Percentiles rank a stretch among this genome's conserved stretches.
Conservation (phyloP, 345 rosid genomes). For the Lepidium didymum region DNA sequence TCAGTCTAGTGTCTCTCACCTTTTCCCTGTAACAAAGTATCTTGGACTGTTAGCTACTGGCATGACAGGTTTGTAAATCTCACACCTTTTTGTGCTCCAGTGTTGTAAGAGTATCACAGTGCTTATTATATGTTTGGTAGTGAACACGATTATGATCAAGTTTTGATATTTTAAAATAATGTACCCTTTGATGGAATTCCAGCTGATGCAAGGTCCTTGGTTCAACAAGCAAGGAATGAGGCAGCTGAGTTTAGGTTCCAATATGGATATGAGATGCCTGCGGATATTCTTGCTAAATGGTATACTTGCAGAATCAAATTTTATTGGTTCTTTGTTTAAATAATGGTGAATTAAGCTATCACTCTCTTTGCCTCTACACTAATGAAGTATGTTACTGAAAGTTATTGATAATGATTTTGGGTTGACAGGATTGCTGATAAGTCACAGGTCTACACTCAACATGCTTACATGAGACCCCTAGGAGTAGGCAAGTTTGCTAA, state of each 20-base stretch:
- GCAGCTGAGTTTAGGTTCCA: constrained; percentile 95
- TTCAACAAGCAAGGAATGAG: constrained; percentile 96
- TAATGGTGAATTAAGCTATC: neutral
- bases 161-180: neutral
- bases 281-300: constrained; percentile 78
- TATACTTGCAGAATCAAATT: neutral
- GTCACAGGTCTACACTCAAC: constrained; percentile 96
- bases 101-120: neutral
- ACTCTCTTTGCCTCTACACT: neutral
- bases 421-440: constrained; percentile 86
- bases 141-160: neutral
- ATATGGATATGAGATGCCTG: constrained; percentile 99
- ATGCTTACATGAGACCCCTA: constrained; percentile 99
- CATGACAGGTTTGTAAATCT: constrained; percentile 59
- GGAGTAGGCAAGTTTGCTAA: constrained; percentile 70
- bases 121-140: neutral
- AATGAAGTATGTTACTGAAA: neutral
- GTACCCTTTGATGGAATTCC: constrained; percentile 7
- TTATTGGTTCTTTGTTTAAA: neutral
- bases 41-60: constrained; percentile 96
- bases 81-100: neutral
- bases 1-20: constrained; percentile 87
- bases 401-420: neutral
- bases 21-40: constrained; percentile 83
- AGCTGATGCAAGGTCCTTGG: constrained; percentile 99